Conservation (phyloP, 305 asterid genomes). For the Fraxinus greggii region DNA sequence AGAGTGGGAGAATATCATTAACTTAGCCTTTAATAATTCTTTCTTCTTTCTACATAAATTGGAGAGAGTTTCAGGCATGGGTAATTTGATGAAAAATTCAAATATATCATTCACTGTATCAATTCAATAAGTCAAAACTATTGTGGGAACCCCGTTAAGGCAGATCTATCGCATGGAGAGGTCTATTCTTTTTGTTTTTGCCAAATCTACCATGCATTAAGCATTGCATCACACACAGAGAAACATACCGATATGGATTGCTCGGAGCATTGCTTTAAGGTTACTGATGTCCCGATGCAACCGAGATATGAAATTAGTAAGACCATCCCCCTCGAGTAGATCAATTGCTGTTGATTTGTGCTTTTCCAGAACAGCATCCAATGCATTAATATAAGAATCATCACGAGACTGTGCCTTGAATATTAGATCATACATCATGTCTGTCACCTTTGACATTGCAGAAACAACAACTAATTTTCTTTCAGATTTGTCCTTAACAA, state of each 20-base stretch:
- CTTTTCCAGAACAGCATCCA: slow-evolving; percentile 78
- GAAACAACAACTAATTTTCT: slow-evolving; percentile 89
- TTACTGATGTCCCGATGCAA: slow-evolving; percentile 72
- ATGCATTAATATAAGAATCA: slow-evolving; percentile 57
- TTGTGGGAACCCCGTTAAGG: background rate
- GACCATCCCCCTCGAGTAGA: slow-evolving; percentile 79
- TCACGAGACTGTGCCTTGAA: slow-evolving; percentile 79
- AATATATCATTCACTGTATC: background rate
- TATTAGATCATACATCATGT: slow-evolving; percentile 94
- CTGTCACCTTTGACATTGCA: slow-evolving; percentile 97
- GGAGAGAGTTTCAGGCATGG: background rate
- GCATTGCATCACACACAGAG: background rate
- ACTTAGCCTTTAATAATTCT: background rate
- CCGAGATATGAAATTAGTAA: slow-evolving; percentile 56
- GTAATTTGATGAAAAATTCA: slow-evolving; percentile 5
- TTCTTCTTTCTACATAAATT: background rate
- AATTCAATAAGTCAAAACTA: slow-evolving; percentile 4
- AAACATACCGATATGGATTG: slow-evolving; percentile 74
- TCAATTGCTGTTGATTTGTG: slow-evolving; percentile 77
- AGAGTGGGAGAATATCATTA: background rate
- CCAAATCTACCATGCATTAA: background rate
- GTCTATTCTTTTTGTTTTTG: background rate
- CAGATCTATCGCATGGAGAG: background rate
- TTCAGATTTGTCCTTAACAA: slow-evolving; percentile 66
- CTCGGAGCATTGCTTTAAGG: slow-evolving; percentile 92